phyloP scores from a whole-genome alignment of 768 basidiomycete species.

The Lactarius psammicola region DNA sequence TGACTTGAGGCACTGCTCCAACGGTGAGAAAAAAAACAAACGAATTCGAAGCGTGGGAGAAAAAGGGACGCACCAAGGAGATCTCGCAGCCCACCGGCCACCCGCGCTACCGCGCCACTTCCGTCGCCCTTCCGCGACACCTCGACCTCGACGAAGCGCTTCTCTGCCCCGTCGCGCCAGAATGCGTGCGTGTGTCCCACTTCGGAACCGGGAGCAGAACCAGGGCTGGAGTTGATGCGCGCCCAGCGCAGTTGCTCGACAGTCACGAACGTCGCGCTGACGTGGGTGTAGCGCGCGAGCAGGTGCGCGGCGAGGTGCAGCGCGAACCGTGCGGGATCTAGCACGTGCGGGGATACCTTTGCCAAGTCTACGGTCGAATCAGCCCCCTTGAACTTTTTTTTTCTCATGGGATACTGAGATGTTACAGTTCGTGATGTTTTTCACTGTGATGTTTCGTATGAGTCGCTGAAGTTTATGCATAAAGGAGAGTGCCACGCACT shows the following conservation, averaged over 20 bases:
- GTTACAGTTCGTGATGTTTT: slow-evolving; percentile 41
- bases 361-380: slow-evolving; percentile 57
- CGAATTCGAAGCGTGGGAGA: background rate
- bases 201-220: slow-evolving; percentile 31
- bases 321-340: slow-evolving; percentile 81
- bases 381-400: background rate
- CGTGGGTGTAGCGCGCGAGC: slow-evolving; percentile 75
- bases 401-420: background rate
- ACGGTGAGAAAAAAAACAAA: background rate
- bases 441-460: slow-evolving; percentile 32
- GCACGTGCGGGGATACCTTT: slow-evolving; percentile 85
- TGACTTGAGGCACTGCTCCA: slow-evolving; percentile 76
- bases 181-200: slow-evolving; percentile 77
- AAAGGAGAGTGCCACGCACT: slow-evolving; percentile 31
- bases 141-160: slow-evolving; percentile 61
- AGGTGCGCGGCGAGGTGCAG: slow-evolving; percentile 84
- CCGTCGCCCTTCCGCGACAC: slow-evolving; percentile 34
- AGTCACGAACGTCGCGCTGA: slow-evolving; percentile 65
- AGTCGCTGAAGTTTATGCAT: background rate
- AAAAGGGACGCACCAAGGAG: slow-evolving; percentile 58
- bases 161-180: slow-evolving; percentile 88
- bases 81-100: slow-evolving; percentile 62
- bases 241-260: slow-evolving; percentile 84
- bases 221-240: slow-evolving; percentile 54
- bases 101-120: slow-evolving; percentile 23